These are phyloP conservation scores for Hirschioporus abietinus DNA, from an alignment of 768 basidiomycete genomes.

Conservation along the genomic window DNA sequence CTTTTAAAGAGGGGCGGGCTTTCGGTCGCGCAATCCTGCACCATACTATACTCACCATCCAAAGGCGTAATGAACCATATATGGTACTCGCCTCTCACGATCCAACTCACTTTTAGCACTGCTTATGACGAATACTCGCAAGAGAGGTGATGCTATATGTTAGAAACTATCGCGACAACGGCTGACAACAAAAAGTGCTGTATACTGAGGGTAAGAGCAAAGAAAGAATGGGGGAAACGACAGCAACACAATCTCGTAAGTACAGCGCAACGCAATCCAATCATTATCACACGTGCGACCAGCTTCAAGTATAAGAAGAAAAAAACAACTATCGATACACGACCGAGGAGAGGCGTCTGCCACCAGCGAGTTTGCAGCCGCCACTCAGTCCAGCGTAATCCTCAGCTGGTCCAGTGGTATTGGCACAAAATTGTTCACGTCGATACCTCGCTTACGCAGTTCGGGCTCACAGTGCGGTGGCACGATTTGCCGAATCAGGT, in stretches of 20 bases:
- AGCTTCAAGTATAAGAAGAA: not conserved
- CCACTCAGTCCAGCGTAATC: constrained; percentile 82
- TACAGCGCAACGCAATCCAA: constrained; percentile 4
- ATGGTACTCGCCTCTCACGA: not conserved
- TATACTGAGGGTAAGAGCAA: not conserved
- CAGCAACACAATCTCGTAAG: constrained; percentile 2
- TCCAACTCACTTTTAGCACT: not conserved
- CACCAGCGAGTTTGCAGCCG: no score
- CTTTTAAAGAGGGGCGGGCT: not conserved
- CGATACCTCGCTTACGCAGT: constrained; percentile 80
- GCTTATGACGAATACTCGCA: not conserved
- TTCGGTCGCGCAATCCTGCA: not conserved
- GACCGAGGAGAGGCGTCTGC: not conserved
- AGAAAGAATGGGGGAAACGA: not conserved
- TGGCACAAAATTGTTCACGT: constrained; percentile 88
- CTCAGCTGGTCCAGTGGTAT: constrained; percentile 95
- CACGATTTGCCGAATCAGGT: constrained; percentile 87
- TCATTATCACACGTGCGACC: constrained; percentile 2
- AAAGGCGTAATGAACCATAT: not conserved
- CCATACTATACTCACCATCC: not conserved
- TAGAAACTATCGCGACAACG: not conserved
- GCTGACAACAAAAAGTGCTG: not conserved
- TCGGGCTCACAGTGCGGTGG: constrained; percentile 87
- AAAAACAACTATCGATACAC: constrained; percentile 4
- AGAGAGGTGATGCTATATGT: not conserved